Conservation (phyloP, 768 basidiomycete species). For the Galerina marginata region DNA sequence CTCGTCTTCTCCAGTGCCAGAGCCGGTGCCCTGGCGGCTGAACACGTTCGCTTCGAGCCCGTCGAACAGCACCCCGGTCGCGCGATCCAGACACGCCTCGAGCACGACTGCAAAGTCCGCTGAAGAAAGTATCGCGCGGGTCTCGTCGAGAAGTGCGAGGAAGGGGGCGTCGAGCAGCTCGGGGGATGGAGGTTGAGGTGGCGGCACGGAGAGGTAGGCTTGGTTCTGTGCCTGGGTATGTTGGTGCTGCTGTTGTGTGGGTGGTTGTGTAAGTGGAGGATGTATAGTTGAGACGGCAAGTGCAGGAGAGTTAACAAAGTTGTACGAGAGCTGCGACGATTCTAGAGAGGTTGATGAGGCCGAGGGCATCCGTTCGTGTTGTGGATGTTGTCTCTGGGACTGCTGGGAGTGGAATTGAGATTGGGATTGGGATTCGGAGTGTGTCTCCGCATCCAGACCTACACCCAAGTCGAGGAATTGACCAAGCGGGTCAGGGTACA, state of each 20-base stretch:
- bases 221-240: not conserved
- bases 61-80: conserved; percentile 66
- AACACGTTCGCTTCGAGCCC: conserved; percentile 74
- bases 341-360: conserved; percentile 30
- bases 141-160: conserved; percentile 69
- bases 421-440: not conserved
- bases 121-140: conserved; percentile 63
- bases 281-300: conserved; percentile 15
- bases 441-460: not conserved
- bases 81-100: conserved; percentile 73
- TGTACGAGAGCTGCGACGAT: conserved; percentile 37
- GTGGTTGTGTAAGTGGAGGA: conserved; percentile 1
- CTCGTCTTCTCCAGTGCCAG: conserved; percentile 39
- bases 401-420: not conserved
- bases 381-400: conserved; percentile 13
- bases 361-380: conserved; percentile 3
- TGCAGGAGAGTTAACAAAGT: conserved; percentile 32
- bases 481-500: not conserved
- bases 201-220: not conserved
- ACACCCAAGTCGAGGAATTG: not conserved
- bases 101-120: conserved; percentile 75
- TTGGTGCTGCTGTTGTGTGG: not conserved
- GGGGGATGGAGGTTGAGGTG: conserved; percentile 10
- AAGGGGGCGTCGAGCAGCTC: conserved; percentile 55
- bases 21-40: conserved; percentile 14